Evolutionary conservation across 495 filamentous ascomycete species (phyloP).

Genomic region (Apiosordaria backusii): DNA sequence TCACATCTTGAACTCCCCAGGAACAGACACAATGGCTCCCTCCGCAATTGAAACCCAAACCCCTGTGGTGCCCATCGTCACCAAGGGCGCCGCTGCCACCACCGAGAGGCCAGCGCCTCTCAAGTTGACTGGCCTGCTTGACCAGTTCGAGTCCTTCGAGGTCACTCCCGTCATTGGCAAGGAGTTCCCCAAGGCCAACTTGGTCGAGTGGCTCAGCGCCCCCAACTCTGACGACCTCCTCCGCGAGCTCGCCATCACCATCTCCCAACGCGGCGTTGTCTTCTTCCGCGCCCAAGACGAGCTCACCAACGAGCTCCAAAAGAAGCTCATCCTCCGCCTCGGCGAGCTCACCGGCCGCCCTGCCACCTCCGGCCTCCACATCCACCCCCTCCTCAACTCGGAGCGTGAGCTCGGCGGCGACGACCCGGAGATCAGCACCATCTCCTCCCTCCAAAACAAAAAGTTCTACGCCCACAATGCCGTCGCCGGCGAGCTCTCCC

Average conservation of each 20-base stretch:
- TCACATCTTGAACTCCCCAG: background rate
- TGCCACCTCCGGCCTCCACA: slow-evolving; percentile 58
- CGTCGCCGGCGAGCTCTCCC: slow-evolving; percentile 21
- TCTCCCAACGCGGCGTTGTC: slow-evolving; percentile 75
- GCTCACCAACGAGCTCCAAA: slow-evolving; percentile 47
- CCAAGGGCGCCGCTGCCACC: slow-evolving; percentile 11
- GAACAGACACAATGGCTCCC: slow-evolving; percentile 29
- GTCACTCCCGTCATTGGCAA: slow-evolving; percentile 66
- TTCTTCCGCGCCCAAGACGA: slow-evolving; percentile 72
- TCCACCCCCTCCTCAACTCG: slow-evolving; percentile 65
- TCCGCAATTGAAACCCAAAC: slow-evolving; percentile 23
- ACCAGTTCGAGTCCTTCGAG: slow-evolving; percentile 58
- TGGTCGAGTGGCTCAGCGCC: slow-evolving; percentile 60
- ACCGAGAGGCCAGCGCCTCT: slow-evolving; percentile 40
- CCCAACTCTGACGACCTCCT: slow-evolving; percentile 65
- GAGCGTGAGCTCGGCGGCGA: slow-evolving; percentile 54
- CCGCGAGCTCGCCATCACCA: slow-evolving; percentile 65
- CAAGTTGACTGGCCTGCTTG: slow-evolving; percentile 50
- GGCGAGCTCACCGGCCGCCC: slow-evolving; percentile 64
- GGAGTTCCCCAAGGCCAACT: slow-evolving; percentile 59
- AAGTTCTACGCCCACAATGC: slow-evolving; percentile 45
- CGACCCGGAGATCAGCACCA: slow-evolving; percentile 71
- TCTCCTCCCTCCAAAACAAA: slow-evolving; percentile 57
- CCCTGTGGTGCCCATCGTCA: slow-evolving; percentile 13
- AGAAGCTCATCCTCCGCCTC: slow-evolving; percentile 59